Evolutionary conservation across 192 early-diverging fungal species (phyloP), one percentile per base, ranked within the genome.

Genomic region (Umbelopsis vinacea): DNA sequence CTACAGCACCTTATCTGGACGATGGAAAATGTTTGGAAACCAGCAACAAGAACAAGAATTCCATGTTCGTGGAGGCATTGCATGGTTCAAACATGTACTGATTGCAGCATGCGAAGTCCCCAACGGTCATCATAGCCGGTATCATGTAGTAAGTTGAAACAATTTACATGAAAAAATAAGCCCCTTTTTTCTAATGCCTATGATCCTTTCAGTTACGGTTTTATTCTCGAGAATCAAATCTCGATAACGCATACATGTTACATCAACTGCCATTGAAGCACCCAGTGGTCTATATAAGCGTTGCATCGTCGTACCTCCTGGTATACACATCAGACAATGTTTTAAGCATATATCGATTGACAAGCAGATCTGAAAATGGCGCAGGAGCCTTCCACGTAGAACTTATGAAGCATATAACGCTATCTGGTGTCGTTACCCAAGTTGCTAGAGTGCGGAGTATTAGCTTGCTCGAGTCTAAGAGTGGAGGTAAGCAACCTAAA

Each of bases 11-110:
- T 72, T 76, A 2, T 89, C 91, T 4, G 86, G 88, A 29, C 77
- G 88, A 71, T 98, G 97, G 97, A 95, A 95, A 70, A 68, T 98
- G 45, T 94, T 96, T 87, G 93, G 95, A 8, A 95, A 93, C 75
- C 92, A 93, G 78, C 85, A 86, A 45, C 86, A 93, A 69, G 93
- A 94, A 73, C 85, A 91, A 73, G 87, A 85, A 26, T 92, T 94
- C 75, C 38, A 79, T 17, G 88, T 91, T 23, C 80, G 80, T 9
- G 92, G 92, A 23, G 92, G 92, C 8, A 77, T 94, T 19, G 79
- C 86, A 2, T 95, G 94, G 94, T 90, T 83, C 74, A 89, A 83
- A 40, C 81, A 88, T 50, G 77, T 90, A 26, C 71, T 95, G 26
- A 85, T 95, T 48, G 88, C 83, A 37, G 88, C 89, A 15, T 92